phyloP scores from a whole-genome alignment of 345 rosid species.

The Euphorbia pulcherrima region DNA sequence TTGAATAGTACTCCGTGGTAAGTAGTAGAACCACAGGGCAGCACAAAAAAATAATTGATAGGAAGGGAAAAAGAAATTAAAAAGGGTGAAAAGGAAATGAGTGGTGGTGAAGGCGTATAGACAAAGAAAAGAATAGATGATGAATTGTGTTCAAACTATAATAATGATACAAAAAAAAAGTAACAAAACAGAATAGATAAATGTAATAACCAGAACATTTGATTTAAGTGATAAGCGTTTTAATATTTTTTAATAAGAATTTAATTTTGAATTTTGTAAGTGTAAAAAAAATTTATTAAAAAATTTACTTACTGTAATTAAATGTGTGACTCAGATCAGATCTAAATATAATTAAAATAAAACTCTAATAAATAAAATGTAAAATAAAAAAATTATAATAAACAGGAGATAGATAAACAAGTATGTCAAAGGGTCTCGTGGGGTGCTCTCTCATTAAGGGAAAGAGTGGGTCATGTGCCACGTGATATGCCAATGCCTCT shows the following conservation, averaged over 20 bases:
- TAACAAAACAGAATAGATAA: background rate
- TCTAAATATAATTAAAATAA: no score
- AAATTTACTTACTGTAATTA: no score
- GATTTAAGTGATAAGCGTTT: no score
- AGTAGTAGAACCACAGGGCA: no score
- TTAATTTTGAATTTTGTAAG: no score
- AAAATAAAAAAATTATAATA: no score
- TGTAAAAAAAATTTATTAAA: no score
- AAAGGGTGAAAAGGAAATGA: background rate
- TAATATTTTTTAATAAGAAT: no score
- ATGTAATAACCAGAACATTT: no score
- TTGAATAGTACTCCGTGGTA: no score
- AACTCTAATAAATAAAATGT: no score
- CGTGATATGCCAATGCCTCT: conserved; percentile 51
- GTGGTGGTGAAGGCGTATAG: conserved; percentile 44
- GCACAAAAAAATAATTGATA: background rate
- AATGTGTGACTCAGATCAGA: no score
- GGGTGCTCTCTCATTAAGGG: conserved; percentile 49
- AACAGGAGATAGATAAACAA: background rate
- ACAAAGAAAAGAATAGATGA: conserved; percentile 49
- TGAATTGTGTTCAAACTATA: background rate
- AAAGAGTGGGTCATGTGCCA: conserved; percentile 66
- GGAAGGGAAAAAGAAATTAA: conserved; percentile 2
- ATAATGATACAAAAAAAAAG: background rate
- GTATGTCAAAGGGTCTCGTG: conserved; percentile 27